phyloP scores from a whole-genome alignment of 352 stramenopile species.

The Pythium chondricola region DNA sequence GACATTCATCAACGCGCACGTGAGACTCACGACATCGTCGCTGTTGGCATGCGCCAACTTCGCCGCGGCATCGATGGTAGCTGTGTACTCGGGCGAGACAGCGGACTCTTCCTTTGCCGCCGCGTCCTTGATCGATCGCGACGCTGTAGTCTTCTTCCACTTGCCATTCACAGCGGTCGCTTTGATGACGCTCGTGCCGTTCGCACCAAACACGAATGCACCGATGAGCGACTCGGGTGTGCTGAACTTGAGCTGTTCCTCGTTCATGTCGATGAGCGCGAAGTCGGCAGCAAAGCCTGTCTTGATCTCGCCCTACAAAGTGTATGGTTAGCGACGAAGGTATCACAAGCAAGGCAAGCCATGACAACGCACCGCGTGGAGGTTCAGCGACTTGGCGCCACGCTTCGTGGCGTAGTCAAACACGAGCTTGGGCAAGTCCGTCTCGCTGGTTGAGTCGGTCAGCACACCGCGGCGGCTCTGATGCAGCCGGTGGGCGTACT shows the following conservation, averaged over 20 bases:
- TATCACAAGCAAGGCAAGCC: background rate
- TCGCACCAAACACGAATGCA: conserved; percentile 65
- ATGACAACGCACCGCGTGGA: conserved; percentile 44
- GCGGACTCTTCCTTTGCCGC: background rate
- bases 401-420: conserved; percentile 67
- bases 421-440: conserved; percentile 52
- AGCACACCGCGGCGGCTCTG: conserved; percentile 60
- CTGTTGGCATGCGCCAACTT: conserved; percentile 47
- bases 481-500: conserved; percentile 65
- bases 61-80: conserved; percentile 38
- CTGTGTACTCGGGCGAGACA: conserved; percentile 36
- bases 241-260: conserved; percentile 68
- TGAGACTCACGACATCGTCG: conserved; percentile 55
- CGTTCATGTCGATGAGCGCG: conserved; percentile 54
- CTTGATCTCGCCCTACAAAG: conserved; percentile 54
- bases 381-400: conserved; percentile 56
- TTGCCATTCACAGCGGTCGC: conserved; percentile 68
- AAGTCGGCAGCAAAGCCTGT: conserved; percentile 61
- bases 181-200: conserved; percentile 63
- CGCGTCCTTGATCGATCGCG: background rate
- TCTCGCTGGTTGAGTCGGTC: conserved; percentile 43
- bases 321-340: background rate
- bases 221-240: conserved; percentile 49
- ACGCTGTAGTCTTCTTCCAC: conserved; percentile 39
- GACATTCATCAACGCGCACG: conserved; percentile 65